Base-by-base conservation (phyloP, 805 yeast species). In the Pichia membranifaciens region DNA sequence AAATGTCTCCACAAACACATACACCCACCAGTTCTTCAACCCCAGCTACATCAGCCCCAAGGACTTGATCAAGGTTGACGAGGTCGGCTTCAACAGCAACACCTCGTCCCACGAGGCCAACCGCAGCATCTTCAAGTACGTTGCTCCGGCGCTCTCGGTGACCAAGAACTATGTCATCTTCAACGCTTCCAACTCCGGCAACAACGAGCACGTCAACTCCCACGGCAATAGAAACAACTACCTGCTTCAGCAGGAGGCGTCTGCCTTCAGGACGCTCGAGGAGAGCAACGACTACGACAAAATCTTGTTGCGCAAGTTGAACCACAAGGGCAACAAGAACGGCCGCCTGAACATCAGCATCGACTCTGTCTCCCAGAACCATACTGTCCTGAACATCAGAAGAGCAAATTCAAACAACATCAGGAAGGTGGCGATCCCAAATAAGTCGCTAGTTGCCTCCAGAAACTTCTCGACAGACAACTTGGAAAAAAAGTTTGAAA, bases 21-120 rank as follows among this genome's bases (percentile, higher is more conserved):
- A 28, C 18, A 40, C 53, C 3, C 67, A 61, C 34, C 64, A 67
- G 15, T 66, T 67, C 51, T 67, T 67, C 55, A 58, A 61, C 20
- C 71, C 71, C 4, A 61, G 66, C 8, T 67, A 67, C 50, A 51
- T 56, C 16, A 53, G 56, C 12, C 63, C 64, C 29, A 56, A 57
- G 28, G 68, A 62, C 17, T 32, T 67, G 16, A 47, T 54, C 4
- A 47, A 51, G 3, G 49, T 59, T 4, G 69, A 65, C 28, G 66
- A 64, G 18, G 56, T 62, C 5, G 52, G 64, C 4, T 54, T 52
- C 37, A 56, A 58, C 9, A 28, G 44, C 22, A 48, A 54, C 16
- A 28, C 42, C 5, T 32, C 43, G 8, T 49, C 56, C 7, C 45
- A 49, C 22, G 46, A 54, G 20, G 49, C 45, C 20, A 57, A 58